These are phyloP conservation scores for Pachyrhizus erosus DNA, from an alignment of 306 rosid species.

Conservation along the genomic window DNA sequence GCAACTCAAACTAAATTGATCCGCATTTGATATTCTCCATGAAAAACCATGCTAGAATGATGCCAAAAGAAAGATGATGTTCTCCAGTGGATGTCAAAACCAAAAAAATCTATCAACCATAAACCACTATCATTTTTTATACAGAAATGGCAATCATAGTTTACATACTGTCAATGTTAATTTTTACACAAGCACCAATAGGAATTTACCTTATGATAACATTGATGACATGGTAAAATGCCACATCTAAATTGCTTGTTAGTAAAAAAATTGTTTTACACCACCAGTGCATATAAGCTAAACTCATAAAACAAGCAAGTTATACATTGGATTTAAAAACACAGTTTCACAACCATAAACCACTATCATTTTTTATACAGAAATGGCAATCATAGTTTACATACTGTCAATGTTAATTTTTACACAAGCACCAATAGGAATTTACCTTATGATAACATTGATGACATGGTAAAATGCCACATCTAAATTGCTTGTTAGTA, in stretches of 20 bases:
- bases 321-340: background rate
- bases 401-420: background rate
- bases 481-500: too few relatives aligned
- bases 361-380: background rate
- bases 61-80: background rate
- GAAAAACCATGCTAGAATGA: background rate
- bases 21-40: background rate
- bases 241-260: too few relatives aligned
- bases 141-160: background rate
- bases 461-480: too few relatives aligned
- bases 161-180: background rate
- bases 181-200: too few relatives aligned
- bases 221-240: too few relatives aligned
- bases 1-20: too few relatives aligned
- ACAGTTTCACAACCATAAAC: background rate
- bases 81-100: background rate
- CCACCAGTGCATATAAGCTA: background rate
- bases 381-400: background rate
- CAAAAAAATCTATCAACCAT: background rate
- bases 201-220: too few relatives aligned
- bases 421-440: too few relatives aligned
- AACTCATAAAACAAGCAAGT: background rate
- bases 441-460: too few relatives aligned
- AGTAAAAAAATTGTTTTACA: background rate
- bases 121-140: background rate